Conservation (phyloP, 164 flowering plant genomes). For the Pachysandra terminalis region DNA sequence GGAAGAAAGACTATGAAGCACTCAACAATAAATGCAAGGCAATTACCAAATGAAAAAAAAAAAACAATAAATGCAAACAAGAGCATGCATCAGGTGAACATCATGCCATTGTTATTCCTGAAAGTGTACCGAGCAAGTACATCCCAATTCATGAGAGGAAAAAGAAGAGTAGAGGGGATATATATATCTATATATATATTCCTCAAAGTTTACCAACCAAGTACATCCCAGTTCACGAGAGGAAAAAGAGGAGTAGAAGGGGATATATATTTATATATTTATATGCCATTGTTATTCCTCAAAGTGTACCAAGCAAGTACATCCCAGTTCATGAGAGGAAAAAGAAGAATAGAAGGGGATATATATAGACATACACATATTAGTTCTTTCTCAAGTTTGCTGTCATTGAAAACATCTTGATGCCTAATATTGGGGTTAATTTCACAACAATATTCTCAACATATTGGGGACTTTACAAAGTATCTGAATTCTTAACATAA, state of each 20-base stretch:
- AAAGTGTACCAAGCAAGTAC: neutral
- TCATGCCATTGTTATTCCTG: conserved; percentile 3
- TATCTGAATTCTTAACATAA: neutral
- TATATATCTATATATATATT: neutral
- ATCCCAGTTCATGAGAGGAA: neutral
- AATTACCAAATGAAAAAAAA: no score
- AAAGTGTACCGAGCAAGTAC: neutral
- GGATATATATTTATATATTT: neutral
- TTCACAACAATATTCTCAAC: conserved; percentile 2
- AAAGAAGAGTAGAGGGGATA: neutral
- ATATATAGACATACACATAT: neutral
- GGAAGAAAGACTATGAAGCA: no score
- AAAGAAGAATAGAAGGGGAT: neutral
- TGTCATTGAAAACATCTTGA: neutral
- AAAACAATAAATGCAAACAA: neutral
- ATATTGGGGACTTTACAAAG: neutral
- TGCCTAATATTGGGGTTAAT: neutral
- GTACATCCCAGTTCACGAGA: neutral
- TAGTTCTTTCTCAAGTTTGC: neutral
- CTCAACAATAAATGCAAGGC: no score
- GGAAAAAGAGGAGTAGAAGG: neutral
- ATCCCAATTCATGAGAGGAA: neutral
- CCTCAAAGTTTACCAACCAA: neutral
- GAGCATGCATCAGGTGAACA: conserved; percentile 9
- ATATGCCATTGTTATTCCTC: conserved; percentile 2